phyloP scores from a whole-genome alignment of 2,329 filamentous ascomycete species.

The Colletotrichum tofieldiae region DNA sequence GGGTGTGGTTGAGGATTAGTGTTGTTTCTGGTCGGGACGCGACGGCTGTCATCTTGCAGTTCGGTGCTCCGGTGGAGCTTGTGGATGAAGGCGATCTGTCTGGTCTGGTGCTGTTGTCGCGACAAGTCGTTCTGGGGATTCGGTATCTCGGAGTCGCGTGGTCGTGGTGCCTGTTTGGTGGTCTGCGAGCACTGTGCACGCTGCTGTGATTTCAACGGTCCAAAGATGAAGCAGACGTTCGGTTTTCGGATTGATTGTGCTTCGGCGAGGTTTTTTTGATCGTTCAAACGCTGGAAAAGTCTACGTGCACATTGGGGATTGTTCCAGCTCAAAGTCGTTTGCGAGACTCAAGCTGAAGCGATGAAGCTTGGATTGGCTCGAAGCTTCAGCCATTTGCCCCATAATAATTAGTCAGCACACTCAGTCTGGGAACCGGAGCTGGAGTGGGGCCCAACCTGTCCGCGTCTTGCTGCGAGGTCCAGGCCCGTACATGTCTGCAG shows the following conservation, averaged over 20 bases:
- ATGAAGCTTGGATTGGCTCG: conserved; percentile 5
- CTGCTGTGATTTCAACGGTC: too few species aligned
- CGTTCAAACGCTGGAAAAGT: neutral
- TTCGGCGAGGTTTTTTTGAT: neutral
- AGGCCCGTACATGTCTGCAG: neutral
- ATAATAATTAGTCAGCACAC: conserved; percentile 1
- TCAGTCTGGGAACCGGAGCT: neutral
- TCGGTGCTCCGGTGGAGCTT: conserved; percentile 27
- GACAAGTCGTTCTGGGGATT: neutral
- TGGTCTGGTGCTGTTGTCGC: neutral
- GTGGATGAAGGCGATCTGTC: neutral
- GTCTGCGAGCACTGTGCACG: too few species aligned
- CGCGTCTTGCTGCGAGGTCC: neutral
- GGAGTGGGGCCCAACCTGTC: neutral
- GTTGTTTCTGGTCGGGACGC: conserved; percentile 48
- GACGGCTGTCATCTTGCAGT: conserved; percentile 47
- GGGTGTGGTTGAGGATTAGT: conserved; percentile 71
- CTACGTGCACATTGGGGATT: neutral
- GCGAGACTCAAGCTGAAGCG: neutral
- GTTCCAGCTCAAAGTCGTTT: neutral
- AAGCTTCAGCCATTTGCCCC: conserved; percentile 1
- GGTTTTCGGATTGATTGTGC: neutral
- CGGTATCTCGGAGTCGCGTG: neutral
- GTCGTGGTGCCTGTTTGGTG: neutral
- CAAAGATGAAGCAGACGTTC: neutral